Evolutionary conservation across 257 asterid genomes (phyloP).

Genomic region (Voacanga thouarsii): DNA sequence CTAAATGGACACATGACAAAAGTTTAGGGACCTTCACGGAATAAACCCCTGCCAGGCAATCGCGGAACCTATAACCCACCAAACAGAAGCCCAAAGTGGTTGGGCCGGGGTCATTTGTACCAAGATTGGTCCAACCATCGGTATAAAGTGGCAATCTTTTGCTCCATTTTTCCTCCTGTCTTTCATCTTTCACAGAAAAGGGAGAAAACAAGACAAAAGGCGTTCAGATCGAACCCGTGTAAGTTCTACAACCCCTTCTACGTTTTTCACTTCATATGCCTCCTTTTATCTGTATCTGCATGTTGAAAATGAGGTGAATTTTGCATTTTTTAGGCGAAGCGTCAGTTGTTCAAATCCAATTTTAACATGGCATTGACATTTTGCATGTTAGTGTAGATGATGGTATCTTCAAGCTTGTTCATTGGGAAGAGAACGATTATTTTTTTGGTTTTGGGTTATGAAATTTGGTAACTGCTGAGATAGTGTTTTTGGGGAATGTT

Average conservation of each 20-base stretch:
- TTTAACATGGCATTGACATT: too few species aligned
- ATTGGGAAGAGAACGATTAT: not conserved
- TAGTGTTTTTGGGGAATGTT: constrained; percentile 8
- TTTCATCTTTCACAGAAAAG: not conserved
- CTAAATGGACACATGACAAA: too few species aligned
- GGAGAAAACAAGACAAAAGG: not conserved
- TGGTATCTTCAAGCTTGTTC: not conserved
- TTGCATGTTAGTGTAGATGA: too few species aligned
- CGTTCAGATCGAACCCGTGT: constrained; percentile 39
- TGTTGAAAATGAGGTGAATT: not conserved
- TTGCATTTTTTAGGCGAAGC: not conserved
- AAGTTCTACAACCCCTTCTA: constrained; percentile 30
- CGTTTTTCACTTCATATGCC: constrained; percentile 1
- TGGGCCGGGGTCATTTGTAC: not conserved
- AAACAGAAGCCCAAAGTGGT: not conserved
- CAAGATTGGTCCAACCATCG: constrained; percentile 16
- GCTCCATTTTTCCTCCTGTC: not conserved
- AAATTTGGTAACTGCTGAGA: not conserved
- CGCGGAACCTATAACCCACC: not conserved
- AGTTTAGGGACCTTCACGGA: too few species aligned
- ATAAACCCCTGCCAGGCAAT: too few species aligned
- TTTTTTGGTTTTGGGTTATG: not conserved
- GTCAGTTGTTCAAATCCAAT: too few species aligned
- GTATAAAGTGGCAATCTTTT: not conserved
- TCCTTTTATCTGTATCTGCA: not conserved